Conservation (phyloP, 306 rosid species). For the Luffa aegyptiaca region DNA sequence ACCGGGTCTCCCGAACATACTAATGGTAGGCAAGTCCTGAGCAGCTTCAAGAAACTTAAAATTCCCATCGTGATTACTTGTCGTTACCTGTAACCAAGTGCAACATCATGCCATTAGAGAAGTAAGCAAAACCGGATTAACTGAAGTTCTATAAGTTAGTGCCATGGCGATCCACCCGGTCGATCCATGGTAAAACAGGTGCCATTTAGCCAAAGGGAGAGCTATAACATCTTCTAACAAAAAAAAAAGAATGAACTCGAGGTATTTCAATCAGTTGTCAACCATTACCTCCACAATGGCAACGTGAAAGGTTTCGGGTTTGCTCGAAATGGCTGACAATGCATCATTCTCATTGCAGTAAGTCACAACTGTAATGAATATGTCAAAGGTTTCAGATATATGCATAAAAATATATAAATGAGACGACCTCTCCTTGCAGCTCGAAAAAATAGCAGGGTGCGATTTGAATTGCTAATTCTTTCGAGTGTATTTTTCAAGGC, state of each 20-base stretch:
- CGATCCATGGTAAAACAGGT: background rate
- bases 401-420: background rate
- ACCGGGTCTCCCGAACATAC: conserved; percentile 37
- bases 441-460: background rate
- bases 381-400: background rate
- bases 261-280: background rate
- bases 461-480: background rate
- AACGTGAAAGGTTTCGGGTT: conserved; percentile 1
- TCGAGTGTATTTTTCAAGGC: background rate
- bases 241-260: background rate
- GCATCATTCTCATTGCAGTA: conserved; percentile 17
- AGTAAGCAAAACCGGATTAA: background rate
- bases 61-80: conserved; percentile 36
- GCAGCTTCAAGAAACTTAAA: conserved; percentile 79
- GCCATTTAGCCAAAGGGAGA: background rate
- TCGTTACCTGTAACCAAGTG: conserved; percentile 39
- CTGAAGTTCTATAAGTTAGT: background rate
- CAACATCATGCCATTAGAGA: background rate
- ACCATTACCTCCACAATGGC: conserved; percentile 19
- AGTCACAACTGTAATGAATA: conserved; percentile 9
- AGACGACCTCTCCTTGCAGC: background rate
- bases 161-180: background rate
- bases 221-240: background rate
- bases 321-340: conserved; percentile 10
- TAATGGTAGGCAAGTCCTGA: conserved; percentile 84